These are phyloP conservation scores for Botrytis squamosa DNA, from an alignment of 2,329 filamentous ascomycete species.

Conservation along the genomic window DNA sequence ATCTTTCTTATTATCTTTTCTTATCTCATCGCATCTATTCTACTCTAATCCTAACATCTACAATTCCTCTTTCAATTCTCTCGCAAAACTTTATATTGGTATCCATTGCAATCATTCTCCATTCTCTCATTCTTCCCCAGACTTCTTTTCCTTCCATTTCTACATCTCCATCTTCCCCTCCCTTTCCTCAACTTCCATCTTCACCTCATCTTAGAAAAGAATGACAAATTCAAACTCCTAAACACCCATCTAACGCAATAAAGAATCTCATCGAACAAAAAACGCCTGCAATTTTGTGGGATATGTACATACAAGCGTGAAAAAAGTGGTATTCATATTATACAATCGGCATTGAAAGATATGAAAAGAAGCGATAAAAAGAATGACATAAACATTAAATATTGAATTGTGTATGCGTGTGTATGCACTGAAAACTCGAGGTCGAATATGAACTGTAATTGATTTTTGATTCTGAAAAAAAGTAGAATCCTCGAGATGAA, in stretches of 20 bases:
- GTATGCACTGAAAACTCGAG: not conserved
- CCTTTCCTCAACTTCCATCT: not conserved
- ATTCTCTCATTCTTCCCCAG: not conserved
- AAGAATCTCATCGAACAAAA: not conserved
- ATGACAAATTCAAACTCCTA: conserved; percentile 1
- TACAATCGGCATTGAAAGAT: conserved; percentile 1
- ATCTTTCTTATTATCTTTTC: not conserved
- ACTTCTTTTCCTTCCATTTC: not conserved
- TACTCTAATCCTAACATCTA: not conserved
- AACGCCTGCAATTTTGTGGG: not conserved
- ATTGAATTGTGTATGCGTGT: not conserved
- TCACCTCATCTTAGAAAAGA: not conserved
- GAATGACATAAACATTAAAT: conserved; percentile 11
- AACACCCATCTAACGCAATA: not conserved
- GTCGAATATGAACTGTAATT: not conserved
- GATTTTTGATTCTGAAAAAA: not conserved
- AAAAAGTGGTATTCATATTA: not conserved
- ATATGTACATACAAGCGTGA: conserved; percentile 14
- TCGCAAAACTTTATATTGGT: not conserved
- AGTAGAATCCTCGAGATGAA: not conserved
- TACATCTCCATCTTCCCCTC: not conserved
- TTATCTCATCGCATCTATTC: not conserved
- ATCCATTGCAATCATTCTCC: not conserved
- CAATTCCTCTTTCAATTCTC: not conserved
- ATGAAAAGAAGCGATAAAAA: not conserved